Evolutionary conservation across 495 filamentous ascomycete species (phyloP).

Genomic region (Xylona heveae): DNA sequence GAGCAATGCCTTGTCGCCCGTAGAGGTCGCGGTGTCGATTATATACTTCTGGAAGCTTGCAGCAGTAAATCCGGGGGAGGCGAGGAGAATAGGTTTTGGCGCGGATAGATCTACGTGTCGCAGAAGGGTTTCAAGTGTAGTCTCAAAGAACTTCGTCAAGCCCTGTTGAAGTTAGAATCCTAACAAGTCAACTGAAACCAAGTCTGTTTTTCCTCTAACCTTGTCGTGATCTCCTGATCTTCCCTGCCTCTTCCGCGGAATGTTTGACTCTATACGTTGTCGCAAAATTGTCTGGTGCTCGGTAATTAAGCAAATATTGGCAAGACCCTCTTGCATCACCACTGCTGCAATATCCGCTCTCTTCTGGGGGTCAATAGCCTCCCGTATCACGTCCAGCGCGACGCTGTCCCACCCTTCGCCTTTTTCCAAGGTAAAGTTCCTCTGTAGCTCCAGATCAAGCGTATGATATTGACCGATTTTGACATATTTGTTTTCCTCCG

Average conservation of each 20-base stretch:
- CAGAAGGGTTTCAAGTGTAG: constrained; percentile 51
- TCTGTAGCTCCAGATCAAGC: constrained; percentile 68
- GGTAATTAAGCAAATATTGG: constrained; percentile 85
- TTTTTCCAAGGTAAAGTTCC: constrained; percentile 72
- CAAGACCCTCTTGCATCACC: constrained; percentile 84
- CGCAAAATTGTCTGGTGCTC: constrained; percentile 76
- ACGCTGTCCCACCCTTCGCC: constrained; percentile 79
- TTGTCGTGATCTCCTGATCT: constrained; percentile 42
- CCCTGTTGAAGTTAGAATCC: constrained; percentile 19
- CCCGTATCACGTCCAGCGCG: constrained; percentile 52
- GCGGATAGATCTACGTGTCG: constrained; percentile 55
- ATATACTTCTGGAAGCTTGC: constrained; percentile 63
- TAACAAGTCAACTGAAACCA: neutral
- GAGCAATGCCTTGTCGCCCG: constrained; percentile 40
- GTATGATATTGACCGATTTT: constrained; percentile 77
- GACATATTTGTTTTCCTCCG: constrained; percentile 65
- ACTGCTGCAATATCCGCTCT: constrained; percentile 49
- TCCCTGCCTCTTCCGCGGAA: constrained; percentile 56
- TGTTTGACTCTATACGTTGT: constrained; percentile 62
- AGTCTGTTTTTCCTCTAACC: constrained; percentile 10
- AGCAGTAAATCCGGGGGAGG: constrained; percentile 76
- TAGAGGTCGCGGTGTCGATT: constrained; percentile 42
- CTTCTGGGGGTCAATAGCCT: constrained; percentile 41
- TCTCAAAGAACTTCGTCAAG: constrained; percentile 62
- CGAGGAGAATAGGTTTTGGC: constrained; percentile 58